Evolutionary conservation across 345 rosid genomes (phyloP).

Genomic region (Aquilaria malaccensis): DNA sequence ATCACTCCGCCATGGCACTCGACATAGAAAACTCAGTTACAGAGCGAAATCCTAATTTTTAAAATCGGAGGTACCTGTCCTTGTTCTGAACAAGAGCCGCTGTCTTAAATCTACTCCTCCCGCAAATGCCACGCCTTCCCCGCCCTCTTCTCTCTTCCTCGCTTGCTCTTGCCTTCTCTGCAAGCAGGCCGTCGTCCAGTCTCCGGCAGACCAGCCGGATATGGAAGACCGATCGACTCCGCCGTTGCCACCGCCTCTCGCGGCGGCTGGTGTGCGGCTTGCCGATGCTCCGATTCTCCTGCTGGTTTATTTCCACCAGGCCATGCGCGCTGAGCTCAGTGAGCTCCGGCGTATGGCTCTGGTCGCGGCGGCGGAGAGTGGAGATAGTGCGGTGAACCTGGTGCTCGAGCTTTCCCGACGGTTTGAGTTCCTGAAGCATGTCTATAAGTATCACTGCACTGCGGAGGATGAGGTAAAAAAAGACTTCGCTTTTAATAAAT

Average conservation of each 20-base stretch:
- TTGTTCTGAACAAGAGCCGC: slow-evolving; percentile 4
- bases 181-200: slow-evolving; percentile 25
- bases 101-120: slow-evolving; percentile 18
- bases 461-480: slow-evolving; percentile 73
- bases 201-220: slow-evolving; percentile 25
- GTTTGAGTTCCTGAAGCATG: slow-evolving; percentile 64
- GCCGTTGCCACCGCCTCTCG: slow-evolving; percentile 7
- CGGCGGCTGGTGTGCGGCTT: slow-evolving; percentile 26
- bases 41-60: slow-evolving; percentile 1
- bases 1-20: slow-evolving; percentile 24
- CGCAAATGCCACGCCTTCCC: slow-evolving; percentile 27
- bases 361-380: slow-evolving; percentile 25
- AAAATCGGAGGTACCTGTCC: slow-evolving; percentile 1
- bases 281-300: slow-evolving; percentile 59
- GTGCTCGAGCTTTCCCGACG: slow-evolving; percentile 33
- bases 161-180: slow-evolving; percentile 23
- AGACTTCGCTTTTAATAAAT: neutral
- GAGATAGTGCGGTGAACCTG: slow-evolving; percentile 13
- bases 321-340: slow-evolving; percentile 47
- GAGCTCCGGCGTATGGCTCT: slow-evolving; percentile 42
- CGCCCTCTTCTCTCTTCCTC: slow-evolving; percentile 12
- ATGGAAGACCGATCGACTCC: slow-evolving; percentile 8
- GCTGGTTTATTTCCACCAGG: slow-evolving; percentile 61
- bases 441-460: slow-evolving; percentile 49
- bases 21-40: neutral